Evolutionary conservation across 768 basidiomycete species (phyloP), one percentile per base, ranked within the genome.

Genomic region (Podaxis mareebaensis): DNA sequence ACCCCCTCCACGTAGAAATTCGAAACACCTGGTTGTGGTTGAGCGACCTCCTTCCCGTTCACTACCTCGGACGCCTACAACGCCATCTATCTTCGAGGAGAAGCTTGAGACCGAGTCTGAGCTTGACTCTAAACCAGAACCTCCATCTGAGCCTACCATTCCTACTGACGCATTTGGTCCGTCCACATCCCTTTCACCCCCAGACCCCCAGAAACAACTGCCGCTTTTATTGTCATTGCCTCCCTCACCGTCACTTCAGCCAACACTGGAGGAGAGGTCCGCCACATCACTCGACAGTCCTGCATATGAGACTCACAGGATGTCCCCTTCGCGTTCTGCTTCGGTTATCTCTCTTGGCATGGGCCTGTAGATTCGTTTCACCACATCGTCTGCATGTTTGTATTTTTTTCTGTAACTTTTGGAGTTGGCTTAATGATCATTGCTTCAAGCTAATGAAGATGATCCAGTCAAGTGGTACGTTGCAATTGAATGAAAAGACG

Each of bases 1-100:
- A 5, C 88, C 88, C 4, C 87, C 88, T 0, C 89, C 88, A 26
- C 83, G 89, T 42, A 81, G 84, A 33, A 79, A 81, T 42, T 88
- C 85, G 24, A 83, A 79, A 64, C 80, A 83, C 61, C 74, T 83
- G 26, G 62, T 76, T 13, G 78, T 78, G 39, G 69, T 70, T 38
- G 77, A 78, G 40, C 55, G 67, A 26, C 71, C 71, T 33, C 48
- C 55, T 53, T 61, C 54, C 42, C 39, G 3, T 17, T 46, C 44
- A 46, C 44, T 44, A 8, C 42, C 53, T 13, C 26, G 51, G 24
- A 54, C 52, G 17, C 51, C 51, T 12, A 30, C 62, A 52, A 54
- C 65, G 13, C 62, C 46, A 2, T 46, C 53, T 2, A 53, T 46
- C 30, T 49, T 56, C 57, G 26, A 64, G n/a, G 57, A 66, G 2